phyloP scores from a whole-genome alignment of 1,139 yeast species.

The Blastobotrys ciferrii region DNA sequence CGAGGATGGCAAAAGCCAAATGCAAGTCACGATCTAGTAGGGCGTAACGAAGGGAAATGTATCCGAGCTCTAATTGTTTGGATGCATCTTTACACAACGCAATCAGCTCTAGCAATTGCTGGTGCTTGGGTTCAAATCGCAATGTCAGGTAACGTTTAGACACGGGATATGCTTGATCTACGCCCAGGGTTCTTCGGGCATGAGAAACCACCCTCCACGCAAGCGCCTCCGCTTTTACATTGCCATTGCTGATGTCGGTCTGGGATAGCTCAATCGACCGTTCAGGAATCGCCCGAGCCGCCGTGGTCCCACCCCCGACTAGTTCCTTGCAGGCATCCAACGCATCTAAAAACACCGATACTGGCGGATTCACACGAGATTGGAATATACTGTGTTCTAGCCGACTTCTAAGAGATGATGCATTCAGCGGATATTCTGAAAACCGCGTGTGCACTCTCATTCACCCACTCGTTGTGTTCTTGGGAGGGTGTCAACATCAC shows the following conservation, averaged over 20 bases:
- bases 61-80: slow-evolving; percentile 3
- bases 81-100: background rate
- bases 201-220: background rate
- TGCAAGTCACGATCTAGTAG: slow-evolving; percentile 11
- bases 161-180: slow-evolving; percentile 6
- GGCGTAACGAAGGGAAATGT: slow-evolving; percentile 14
- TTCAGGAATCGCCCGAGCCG: slow-evolving; percentile 12
- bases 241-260: slow-evolving; percentile 7
- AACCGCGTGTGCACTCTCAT: slow-evolving; percentile 6
- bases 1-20: slow-evolving; percentile 6
- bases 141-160: background rate
- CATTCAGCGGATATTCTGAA: background rate
- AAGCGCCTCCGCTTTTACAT: background rate
- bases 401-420: background rate
- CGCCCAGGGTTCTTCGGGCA: background rate
- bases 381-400: background rate
- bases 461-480: background rate
- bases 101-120: background rate
- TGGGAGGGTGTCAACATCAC: too few species aligned
- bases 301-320: too few species aligned
- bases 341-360: slow-evolving; percentile 14
- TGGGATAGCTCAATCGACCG: slow-evolving; percentile 8
- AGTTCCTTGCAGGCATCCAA: slow-evolving; percentile 16
- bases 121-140: slow-evolving; percentile 4
- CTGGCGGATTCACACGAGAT: background rate